Percentiles rank a stretch among this genome's conserved stretches.
These are phyloP conservation scores for Uronychia binucleata DNA, from an alignment of 73 alveolate genomes.

Conservation along the genomic window DNA sequence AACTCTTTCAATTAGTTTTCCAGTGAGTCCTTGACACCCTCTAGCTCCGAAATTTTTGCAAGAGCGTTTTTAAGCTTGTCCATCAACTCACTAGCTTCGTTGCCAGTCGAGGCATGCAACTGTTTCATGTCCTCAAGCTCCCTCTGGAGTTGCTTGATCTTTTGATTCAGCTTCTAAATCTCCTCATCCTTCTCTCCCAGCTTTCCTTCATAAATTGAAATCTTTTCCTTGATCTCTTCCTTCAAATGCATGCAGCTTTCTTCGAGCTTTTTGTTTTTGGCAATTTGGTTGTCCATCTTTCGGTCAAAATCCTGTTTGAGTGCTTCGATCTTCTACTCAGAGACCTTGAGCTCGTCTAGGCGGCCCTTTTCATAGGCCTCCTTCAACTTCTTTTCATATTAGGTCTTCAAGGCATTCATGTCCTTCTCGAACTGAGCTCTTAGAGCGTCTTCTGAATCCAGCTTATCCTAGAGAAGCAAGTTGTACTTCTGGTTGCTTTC, in stretches of 20 bases:
- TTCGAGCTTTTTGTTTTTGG: conserved; percentile 29
- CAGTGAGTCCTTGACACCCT: background rate
- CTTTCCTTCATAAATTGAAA: conserved; percentile 1
- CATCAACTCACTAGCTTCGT: background rate
- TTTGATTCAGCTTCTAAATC: background rate
- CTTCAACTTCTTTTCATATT: conserved; percentile 42
- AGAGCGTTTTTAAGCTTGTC: conserved; percentile 6
- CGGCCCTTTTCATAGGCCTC: conserved; percentile 14
- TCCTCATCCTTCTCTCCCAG: conserved; percentile 5
- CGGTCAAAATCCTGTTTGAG: conserved; percentile 30
- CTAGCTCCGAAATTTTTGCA: conserved; percentile 7
- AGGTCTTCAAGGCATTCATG: conserved; percentile 24
- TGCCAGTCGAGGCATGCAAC: background rate
- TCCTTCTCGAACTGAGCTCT: conserved; percentile 60
- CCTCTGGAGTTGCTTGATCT: background rate
- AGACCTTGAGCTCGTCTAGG: conserved; percentile 50
- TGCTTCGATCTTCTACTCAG: conserved; percentile 23
- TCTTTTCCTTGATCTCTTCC: conserved; percentile 12
- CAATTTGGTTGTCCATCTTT: conserved; percentile 32
- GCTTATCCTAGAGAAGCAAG: conserved; percentile 71
- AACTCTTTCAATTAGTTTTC: background rate
- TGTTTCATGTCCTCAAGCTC: background rate
- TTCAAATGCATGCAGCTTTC: conserved; percentile 9
- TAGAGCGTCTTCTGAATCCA: conserved; percentile 74
- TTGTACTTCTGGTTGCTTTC: conserved; percentile 80